Base-by-base conservation (phyloP, 192 early-diverging fungal genomes). In the Spinellus fusiger region DNA sequence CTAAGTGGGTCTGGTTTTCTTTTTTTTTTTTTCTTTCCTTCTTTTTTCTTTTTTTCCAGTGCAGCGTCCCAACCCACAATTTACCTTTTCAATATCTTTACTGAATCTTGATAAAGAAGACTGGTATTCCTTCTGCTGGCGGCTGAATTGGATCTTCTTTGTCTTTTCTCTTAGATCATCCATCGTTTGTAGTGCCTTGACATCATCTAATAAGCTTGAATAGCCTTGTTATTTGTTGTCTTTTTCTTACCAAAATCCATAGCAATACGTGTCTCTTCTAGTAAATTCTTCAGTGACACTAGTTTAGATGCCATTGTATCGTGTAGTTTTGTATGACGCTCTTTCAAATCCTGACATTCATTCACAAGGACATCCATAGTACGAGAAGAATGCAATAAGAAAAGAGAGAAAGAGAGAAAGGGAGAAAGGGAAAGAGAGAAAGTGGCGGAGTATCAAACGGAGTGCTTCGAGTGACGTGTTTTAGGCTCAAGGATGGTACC, bases 51-150 rank as follows among this genome's bases (percentile, higher is more conserved):
- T n/a, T n/a, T n/a, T n/a, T n/a, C n/a, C n/a, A n/a, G n/a, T n/a
- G n/a, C n/a, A n/a, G n/a, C n/a, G n/a, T n/a, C n/a, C n/a, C n/a
- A 26, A 23, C 27, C 25, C 13, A 31, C 50, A 22, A 23, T 34
- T 64, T 73, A 82, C 81, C 73, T 85, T 89, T 26, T 93, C 90
- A 10, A 93, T 77, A 5, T 77, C 80, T 72, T 91, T 91, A 38
- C 81, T 80, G 68, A 87, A 88, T 58, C 87, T 91, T 29, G 68
- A 56, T 9, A 90, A 64, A 23, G 74, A 65, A 23, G 70, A 66
- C 46, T 85, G 80, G 27, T 88, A 75, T 23, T 93, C 90, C 53
- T 86, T 86, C 16, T 84, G 74, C 32, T 81, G 74, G 53, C 84
- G 80, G 4, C 70, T 58, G 29, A 78, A 61, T 18, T 65, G 58